phyloP scores from a whole-genome alignment of 179 eudicot genomes.

The Dionaea muscipula region DNA sequence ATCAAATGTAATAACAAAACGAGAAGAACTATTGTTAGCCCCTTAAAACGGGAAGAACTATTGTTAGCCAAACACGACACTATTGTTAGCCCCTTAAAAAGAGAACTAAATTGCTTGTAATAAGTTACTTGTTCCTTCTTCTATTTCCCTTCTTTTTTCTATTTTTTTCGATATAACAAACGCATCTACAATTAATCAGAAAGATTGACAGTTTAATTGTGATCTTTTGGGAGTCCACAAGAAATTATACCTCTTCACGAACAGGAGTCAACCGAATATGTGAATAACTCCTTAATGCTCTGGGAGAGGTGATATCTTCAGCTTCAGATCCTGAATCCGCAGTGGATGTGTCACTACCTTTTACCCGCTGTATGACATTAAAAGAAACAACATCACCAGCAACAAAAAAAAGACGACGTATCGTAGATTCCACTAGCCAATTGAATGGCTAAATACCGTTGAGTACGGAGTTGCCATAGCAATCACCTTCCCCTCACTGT shows the following conservation, averaged over 20 bases:
- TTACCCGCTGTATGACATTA: constrained; percentile 38
- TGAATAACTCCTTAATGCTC: constrained; percentile 55
- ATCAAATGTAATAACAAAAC: no score
- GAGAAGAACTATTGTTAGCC: no score
- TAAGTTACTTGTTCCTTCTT: no score
- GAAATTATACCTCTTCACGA: constrained; percentile 70
- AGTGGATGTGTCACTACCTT: constrained; percentile 83
- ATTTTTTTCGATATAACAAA: no score
- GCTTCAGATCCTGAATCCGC: constrained; percentile 99
- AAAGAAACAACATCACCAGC: constrained; percentile 7
- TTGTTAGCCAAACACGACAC: no score
- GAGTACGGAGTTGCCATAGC: constrained; percentile 69
- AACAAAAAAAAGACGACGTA: background rate
- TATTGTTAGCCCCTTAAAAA: no score
- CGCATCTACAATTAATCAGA: background rate
- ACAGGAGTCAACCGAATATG: constrained; percentile 88
- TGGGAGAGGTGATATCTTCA: constrained; percentile 85
- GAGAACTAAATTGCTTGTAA: no score
- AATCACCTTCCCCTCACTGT: constrained; percentile 87
- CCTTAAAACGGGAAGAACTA: no score
- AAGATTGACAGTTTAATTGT: background rate
- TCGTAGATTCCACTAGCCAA: background rate
- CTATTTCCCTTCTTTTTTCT: no score
- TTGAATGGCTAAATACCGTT: constrained; percentile 25
- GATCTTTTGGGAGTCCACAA: background rate